phyloP scores from a whole-genome alignment of 345 rosid species.

The Hibiscus syriacus region DNA sequence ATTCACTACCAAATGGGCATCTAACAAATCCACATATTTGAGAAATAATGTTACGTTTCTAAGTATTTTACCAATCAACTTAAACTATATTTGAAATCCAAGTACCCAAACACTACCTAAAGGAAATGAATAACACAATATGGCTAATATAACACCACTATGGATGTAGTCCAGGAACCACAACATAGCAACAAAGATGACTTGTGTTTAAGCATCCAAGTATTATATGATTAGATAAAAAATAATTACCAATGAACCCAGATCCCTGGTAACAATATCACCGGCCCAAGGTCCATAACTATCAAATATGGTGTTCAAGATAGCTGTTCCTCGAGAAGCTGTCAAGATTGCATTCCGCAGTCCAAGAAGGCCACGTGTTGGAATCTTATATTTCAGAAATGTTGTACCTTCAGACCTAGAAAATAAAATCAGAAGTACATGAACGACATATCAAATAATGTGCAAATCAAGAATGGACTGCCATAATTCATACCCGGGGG shows the following conservation, averaged over 20 bases:
- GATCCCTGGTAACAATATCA: slow-evolving; percentile 78
- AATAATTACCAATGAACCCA: slow-evolving; percentile 77
- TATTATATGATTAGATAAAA: slow-evolving; percentile 9
- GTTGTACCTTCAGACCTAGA: slow-evolving; percentile 80
- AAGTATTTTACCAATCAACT: too few relatives aligned
- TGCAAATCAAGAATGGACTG: neutral
- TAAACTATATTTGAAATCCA: too few relatives aligned
- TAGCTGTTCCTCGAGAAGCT: slow-evolving; percentile 95
- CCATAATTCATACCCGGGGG: neutral
- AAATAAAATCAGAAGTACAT: slow-evolving; percentile 4
- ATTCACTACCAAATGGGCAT: too few relatives aligned
- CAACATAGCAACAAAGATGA: slow-evolving; percentile 5
- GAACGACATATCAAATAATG: neutral
- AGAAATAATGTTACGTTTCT: too few relatives aligned
- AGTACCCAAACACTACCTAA: too few relatives aligned
- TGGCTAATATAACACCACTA: neutral
- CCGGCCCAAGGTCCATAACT: slow-evolving; percentile 95
- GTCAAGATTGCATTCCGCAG: slow-evolving; percentile 93
- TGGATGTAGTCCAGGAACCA: neutral
- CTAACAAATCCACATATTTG: too few relatives aligned
- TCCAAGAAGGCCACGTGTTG: slow-evolving; percentile 98
- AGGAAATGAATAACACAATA: too few relatives aligned
- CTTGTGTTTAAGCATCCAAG: slow-evolving; percentile 3
- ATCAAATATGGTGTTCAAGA: slow-evolving; percentile 83
- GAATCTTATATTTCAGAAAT: slow-evolving; percentile 72